These are phyloP conservation scores for Carex littledalei DNA, from an alignment of 176 grass and related monocot species.

Conservation along the genomic window DNA sequence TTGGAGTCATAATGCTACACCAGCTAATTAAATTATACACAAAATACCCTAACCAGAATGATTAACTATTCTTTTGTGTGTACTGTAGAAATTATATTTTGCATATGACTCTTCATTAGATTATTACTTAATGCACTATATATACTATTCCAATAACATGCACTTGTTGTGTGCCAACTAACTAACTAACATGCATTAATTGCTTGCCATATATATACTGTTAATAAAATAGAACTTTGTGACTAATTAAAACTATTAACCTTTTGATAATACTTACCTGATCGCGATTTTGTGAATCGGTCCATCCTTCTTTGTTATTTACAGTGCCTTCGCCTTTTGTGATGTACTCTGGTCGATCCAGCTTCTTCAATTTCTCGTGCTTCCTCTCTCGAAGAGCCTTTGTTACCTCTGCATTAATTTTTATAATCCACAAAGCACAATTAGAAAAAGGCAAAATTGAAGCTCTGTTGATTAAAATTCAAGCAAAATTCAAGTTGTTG, in stretches of 20 bases:
- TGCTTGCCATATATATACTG: not conserved
- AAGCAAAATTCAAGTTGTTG: too few species aligned
- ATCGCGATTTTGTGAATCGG: constrained; percentile 25
- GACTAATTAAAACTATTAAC: not conserved
- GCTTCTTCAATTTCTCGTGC: constrained; percentile 62
- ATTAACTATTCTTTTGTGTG: not conserved
- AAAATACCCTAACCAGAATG: not conserved
- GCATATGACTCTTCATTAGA: too few species aligned
- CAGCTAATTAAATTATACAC: not conserved
- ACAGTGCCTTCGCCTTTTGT: constrained; percentile 18
- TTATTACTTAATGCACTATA: not conserved
- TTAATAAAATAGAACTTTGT: not conserved
- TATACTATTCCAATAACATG: not conserved
- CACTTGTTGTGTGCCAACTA: constrained; percentile 16
- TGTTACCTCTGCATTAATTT: constrained; percentile 52
- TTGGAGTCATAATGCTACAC: not conserved
- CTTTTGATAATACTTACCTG: constrained; percentile 31
- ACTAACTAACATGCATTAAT: not conserved
- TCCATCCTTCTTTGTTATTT: not conserved
- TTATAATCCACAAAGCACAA: not conserved
- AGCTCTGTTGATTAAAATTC: not conserved
- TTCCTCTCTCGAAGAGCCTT: constrained; percentile 72
- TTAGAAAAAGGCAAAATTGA: not conserved
- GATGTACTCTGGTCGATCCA: constrained; percentile 37
- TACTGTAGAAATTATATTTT: not conserved